Evolutionary conservation across 2,329 filamentous ascomycete genomes (phyloP), one percentile per base, ranked within the genome.

Genomic region (Penicillium thymicola): DNA sequence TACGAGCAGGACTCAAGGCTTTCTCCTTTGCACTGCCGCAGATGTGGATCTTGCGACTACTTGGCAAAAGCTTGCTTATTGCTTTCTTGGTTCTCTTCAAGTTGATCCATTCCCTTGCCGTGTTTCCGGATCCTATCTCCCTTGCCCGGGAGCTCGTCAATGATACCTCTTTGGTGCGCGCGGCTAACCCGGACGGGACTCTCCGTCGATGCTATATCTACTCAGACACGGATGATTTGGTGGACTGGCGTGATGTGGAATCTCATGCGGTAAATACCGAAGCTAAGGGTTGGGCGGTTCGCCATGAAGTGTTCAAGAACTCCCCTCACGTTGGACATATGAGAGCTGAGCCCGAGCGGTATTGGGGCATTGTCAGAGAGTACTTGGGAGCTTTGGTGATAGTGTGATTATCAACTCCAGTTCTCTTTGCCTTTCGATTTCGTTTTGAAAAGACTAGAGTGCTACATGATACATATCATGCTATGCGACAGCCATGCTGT

Each of bases 241-340:
- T 76, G 13, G 44, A 67, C 16, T 72, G 63, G 60, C 59, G 59
- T 41, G 70, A 75, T 59, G 71, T 76, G 8, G 74, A 76, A 59
- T 65, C 60, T 34, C 74, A 77, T 67, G 71, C 72, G 1, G 53
- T 46, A 9, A 59, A 70, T 13, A 69, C 75, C 27, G 70, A 69
- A 54, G 48, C 60, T 3, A 69, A 59, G 50, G 69, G 70, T 1
- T 73, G 70, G 61, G 27, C 49, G 11, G 75, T 78, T 16, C 59
- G 60, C 21, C 66, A 65, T 42, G 75, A 76, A 53, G 67, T 67
- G 55, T 77, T 76, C 47, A 49, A 62, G n/a, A 71, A 66, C 0
- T 67, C 72, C 27, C 62, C 66, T 40, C 75, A 78, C 69, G 75
- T 77, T 50, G 69, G 64, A 13, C 73, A 76, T 67, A 76, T 76